A percentile compares a stretch with the other conserved stretches of the same genome.
Evolutionary conservation across 179 eudicot species (phyloP).

Genomic region (Heliamphora pulchella): DNA sequence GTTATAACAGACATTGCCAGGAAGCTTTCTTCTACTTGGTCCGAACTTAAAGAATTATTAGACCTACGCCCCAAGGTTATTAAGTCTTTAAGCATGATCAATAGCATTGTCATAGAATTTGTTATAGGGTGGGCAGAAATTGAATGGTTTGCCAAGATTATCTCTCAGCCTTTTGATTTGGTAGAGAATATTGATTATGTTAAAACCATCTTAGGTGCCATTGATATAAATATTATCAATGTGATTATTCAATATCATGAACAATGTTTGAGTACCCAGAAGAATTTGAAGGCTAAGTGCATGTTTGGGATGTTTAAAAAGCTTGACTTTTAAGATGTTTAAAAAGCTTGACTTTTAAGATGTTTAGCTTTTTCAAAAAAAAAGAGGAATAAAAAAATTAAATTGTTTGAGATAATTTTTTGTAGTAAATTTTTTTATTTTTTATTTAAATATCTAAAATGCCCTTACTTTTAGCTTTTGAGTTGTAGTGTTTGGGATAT

Average conservation of each 20-base stretch:
- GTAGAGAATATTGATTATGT: not conserved
- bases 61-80: not conserved
- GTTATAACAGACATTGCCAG: not conserved
- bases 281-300: no score
- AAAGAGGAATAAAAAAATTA: no score
- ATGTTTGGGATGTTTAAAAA: not conserved
- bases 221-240: not conserved
- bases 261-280: no score
- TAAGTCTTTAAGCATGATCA: not conserved
- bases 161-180: not conserved
- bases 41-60: not conserved
- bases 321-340: not conserved
- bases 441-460: no score
- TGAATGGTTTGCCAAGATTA: not conserved
- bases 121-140: not conserved
- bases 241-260: no score
- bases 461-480: no score
- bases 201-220: not conserved
- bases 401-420: no score
- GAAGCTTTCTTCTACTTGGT: no score
- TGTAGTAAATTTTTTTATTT: no score
- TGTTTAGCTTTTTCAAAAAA: no score
- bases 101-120: not conserved
- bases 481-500: no score
- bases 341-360: not conserved